Conservation (phyloP, 306 rosid genomes). For the Castanea crenata region DNA sequence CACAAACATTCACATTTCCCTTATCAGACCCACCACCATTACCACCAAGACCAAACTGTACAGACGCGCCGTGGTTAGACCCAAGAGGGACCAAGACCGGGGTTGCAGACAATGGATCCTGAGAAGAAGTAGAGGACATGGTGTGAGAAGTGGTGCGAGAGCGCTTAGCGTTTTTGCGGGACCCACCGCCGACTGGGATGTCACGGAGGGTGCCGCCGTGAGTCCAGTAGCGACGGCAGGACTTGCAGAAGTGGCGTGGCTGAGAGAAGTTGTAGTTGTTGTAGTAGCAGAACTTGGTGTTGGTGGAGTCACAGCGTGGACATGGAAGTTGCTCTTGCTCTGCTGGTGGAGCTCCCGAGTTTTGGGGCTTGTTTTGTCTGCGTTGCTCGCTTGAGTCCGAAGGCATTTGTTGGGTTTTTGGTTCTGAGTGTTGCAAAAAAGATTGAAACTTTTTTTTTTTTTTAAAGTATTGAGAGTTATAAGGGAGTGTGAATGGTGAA, state of each 20-base stretch:
- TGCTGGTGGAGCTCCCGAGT: constrained; percentile 47
- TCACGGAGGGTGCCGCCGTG: constrained; percentile 97
- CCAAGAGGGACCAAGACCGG: constrained; percentile 37
- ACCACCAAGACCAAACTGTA: constrained; percentile 34
- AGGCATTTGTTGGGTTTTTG: constrained; percentile 37
- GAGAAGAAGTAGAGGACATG: constrained; percentile 17
- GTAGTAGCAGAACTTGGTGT: constrained; percentile 96
- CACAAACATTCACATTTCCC: constrained; percentile 34
- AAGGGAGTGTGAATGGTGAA: not conserved
- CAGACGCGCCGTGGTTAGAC: constrained; percentile 18
- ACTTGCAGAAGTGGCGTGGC: constrained; percentile 95
- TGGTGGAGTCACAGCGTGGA: constrained; percentile 92
- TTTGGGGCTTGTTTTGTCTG: constrained; percentile 31
- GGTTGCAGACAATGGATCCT: constrained; percentile 24
- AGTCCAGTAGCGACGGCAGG: constrained; percentile 99
- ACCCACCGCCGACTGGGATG: constrained; percentile 93
- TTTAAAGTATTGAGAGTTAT: not conserved
- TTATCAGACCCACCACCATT: constrained; percentile 41
- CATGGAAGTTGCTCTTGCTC: constrained; percentile 94
- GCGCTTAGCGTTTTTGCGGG: constrained; percentile 87
- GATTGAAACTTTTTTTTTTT: not conserved
- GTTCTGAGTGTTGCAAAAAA: not conserved
- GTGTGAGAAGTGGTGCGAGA: constrained; percentile 48
- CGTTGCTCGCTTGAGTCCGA: constrained; percentile 60
- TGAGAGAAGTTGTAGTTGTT: constrained; percentile 98